Conservation (phyloP, 75 land plant genomes). For the Cunninghamia lanceolata region DNA sequence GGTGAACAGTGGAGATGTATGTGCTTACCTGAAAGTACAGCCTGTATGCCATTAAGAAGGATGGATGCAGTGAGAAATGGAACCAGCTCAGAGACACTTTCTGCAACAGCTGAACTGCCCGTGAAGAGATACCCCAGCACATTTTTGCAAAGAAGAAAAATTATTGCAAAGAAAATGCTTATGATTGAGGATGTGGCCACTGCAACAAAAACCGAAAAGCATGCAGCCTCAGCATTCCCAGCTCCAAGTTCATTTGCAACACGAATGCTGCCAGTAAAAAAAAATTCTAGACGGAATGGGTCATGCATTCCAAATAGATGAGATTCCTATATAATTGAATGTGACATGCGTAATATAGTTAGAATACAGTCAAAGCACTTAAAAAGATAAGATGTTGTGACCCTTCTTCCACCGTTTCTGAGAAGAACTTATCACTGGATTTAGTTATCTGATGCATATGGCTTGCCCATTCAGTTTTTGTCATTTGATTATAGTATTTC, state of each 20-base stretch:
- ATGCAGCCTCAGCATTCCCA: conserved; percentile 31
- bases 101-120: conserved; percentile 22
- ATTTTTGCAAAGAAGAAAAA: conserved; percentile 26
- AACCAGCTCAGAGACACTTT: conserved; percentile 24
- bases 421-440: neutral
- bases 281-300: neutral
- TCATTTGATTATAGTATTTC: neutral
- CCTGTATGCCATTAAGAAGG: conserved; percentile 41
- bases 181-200: conserved; percentile 22
- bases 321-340: neutral
- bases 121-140: conserved; percentile 31
- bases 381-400: neutral
- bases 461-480: neutral
- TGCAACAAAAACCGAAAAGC: conserved; percentile 29
- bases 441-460: neutral
- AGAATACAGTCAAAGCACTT: neutral
- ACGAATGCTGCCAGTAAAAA: conserved; percentile 16
- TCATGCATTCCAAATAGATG: neutral
- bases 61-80: conserved; percentile 32
- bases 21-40: conserved; percentile 35
- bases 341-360: neutral
- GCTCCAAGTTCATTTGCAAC: conserved; percentile 50
- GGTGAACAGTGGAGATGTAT: neutral
- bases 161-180: conserved; percentile 25
- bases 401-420: neutral